phyloP scores from a whole-genome alignment of 768 basidiomycete genomes.

The Omphalotus guepiniiformis region DNA sequence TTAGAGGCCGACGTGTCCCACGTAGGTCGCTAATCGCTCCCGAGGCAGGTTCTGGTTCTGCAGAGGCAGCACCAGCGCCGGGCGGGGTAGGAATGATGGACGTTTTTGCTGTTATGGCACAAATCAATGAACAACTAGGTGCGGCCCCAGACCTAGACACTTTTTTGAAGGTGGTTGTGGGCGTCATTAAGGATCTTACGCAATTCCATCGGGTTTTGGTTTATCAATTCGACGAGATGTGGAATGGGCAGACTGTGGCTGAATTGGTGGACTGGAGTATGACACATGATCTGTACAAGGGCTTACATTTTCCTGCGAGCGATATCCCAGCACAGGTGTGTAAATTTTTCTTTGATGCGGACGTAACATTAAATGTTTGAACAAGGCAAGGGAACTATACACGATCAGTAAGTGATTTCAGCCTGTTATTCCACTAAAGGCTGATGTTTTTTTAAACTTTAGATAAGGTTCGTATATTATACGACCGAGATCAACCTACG shows the following conservation, averaged over 20 bases:
- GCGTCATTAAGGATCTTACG: constrained; percentile 69
- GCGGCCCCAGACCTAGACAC: constrained; percentile 58
- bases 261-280: constrained; percentile 77
- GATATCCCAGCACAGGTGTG: constrained; percentile 66
- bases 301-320: constrained; percentile 64
- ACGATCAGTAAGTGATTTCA: constrained; percentile 45
- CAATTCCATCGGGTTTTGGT: constrained; percentile 79
- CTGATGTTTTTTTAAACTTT: no score
- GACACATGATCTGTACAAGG: constrained; percentile 69
- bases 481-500: constrained; percentile 67
- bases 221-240: constrained; percentile 79
- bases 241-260: constrained; percentile 76
- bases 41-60: not conserved
- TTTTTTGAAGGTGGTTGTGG: constrained; percentile 71
- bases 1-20: not conserved
- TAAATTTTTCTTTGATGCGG: not conserved
- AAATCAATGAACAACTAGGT: constrained; percentile 78
- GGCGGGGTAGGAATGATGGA: constrained; percentile 66
- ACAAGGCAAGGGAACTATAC: constrained; percentile 66
- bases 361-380: not conserved
- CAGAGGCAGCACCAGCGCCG: constrained; percentile 8
- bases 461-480: constrained; percentile 78
- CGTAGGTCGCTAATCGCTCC: constrained; percentile 3
- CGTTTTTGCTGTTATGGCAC: constrained; percentile 70
- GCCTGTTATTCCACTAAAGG: not conserved